These are phyloP conservation scores for Fusarium sp. DNA, from an alignment of 2,329 filamentous ascomycete species.

Conservation along the genomic window DNA sequence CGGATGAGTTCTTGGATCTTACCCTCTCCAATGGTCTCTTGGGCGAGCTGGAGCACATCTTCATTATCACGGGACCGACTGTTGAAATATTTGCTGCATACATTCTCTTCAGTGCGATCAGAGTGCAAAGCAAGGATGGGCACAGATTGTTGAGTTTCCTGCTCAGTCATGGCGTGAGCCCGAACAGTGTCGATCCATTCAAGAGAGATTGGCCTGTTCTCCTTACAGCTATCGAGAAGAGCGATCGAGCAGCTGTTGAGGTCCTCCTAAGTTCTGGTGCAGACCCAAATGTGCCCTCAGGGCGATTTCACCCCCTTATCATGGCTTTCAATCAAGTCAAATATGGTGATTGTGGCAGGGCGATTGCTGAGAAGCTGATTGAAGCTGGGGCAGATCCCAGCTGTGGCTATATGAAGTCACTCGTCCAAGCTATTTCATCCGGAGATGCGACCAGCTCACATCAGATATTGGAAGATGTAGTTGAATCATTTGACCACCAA, in stretches of 20 bases:
- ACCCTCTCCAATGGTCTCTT: background rate
- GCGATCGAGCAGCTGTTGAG: fast-evolving
- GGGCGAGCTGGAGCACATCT: background rate
- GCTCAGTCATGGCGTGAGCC: background rate
- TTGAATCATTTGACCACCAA: no score
- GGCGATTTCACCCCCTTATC: no score
- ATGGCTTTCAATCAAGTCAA: no score
- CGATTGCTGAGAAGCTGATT: background rate
- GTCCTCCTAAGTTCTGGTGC: background rate
- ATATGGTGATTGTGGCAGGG: fast-evolving
- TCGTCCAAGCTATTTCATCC: fast-evolving
- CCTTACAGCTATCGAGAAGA: fast-evolving
- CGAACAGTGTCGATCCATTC: fast-evolving
- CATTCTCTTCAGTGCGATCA: fast-evolving
- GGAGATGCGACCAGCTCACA: slow-evolving; percentile 44
- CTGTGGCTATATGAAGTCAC: fast-evolving
- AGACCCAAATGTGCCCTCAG: background rate
- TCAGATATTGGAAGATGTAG: no score
- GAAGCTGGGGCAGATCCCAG: fast-evolving
- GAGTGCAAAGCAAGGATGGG: fast-evolving
- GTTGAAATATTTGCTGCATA: fast-evolving
- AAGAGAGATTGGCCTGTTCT: background rate
- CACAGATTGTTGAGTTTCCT: fast-evolving
- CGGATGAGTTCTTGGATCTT: fast-evolving
- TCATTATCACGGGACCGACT: fast-evolving